Conservation (phyloP, 2,329 filamentous ascomycete species). For the Penicillium sp. region DNA sequence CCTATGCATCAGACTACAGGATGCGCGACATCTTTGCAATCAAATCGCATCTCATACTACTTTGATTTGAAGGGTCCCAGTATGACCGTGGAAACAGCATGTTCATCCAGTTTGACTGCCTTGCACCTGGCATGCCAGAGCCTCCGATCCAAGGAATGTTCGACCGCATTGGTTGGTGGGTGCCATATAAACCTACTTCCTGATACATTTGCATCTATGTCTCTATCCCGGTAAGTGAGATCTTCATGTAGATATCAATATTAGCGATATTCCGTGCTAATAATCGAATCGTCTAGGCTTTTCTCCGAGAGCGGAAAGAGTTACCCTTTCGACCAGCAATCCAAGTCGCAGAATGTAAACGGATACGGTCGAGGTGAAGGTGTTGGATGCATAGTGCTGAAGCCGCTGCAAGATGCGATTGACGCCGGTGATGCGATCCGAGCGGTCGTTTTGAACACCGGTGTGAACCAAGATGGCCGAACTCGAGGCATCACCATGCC, state of each 20-base stretch:
- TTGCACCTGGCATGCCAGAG: slow-evolving; percentile 36
- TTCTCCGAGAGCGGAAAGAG: slow-evolving; percentile 34
- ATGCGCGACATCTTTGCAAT: slow-evolving; percentile 31
- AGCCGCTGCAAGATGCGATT: slow-evolving; percentile 33
- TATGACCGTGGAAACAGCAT: slow-evolving; percentile 39
- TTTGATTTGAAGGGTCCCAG: slow-evolving; percentile 40
- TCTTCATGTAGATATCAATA: not conserved
- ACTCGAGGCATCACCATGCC: slow-evolving; percentile 38
- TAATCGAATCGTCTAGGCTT: slow-evolving; percentile 16
- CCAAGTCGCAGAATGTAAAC: slow-evolving; percentile 25
- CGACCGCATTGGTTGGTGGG: slow-evolving; percentile 36
- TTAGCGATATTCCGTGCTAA: slow-evolving; percentile 4
- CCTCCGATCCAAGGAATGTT: slow-evolving; percentile 34
- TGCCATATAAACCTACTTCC: slow-evolving; percentile 37
- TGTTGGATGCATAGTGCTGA: slow-evolving; percentile 37
- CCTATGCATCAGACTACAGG: slow-evolving; percentile 35
- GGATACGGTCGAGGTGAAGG: slow-evolving; percentile 47
- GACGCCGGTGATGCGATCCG: slow-evolving; percentile 35
- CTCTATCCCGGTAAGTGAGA: slow-evolving; percentile 25
- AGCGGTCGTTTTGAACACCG: slow-evolving; percentile 30
- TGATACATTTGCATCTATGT: slow-evolving; percentile 34
- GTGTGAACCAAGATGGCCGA: slow-evolving; percentile 33
- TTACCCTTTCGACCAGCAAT: slow-evolving; percentile 33
- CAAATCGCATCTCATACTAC: slow-evolving; percentile 40
- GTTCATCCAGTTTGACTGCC: slow-evolving; percentile 37